phyloP scores from a whole-genome alignment of 2,329 filamentous ascomycete genomes.

The Arthrobotrys sphaeroides region DNA sequence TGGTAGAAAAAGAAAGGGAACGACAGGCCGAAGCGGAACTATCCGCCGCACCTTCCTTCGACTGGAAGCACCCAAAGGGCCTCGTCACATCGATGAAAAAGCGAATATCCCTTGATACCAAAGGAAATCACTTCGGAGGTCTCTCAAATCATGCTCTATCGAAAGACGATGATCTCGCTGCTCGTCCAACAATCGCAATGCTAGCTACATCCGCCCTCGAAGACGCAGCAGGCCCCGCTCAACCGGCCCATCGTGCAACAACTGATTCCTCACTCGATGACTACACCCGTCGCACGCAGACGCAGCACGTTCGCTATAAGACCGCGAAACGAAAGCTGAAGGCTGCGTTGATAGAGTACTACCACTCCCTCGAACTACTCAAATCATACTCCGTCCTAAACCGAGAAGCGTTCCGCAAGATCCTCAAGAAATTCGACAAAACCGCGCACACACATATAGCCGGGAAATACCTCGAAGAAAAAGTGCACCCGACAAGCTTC shows the following conservation, averaged over 20 bases:
- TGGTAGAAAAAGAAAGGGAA: conserved; percentile 73
- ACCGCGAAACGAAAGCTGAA: conserved; percentile 94
- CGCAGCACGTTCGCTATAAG: conserved; percentile 73
- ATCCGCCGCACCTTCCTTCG: conserved; percentile 50
- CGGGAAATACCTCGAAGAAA: conserved; percentile 85
- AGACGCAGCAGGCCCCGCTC: conserved; percentile 53
- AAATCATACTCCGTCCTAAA: conserved; percentile 93
- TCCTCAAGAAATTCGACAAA: conserved; percentile 99
- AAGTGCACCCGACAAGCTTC: conserved; percentile 89
- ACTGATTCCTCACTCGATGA: conserved; percentile 61
- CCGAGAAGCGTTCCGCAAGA: conserved; percentile 91
- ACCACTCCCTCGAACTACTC: conserved; percentile 86
- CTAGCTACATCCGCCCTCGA: conserved; percentile 33
- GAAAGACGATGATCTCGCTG: conserved; percentile 52
- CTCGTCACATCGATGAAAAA: conserved; percentile 57
- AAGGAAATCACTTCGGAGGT: background rate
- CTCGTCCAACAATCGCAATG: conserved; percentile 52
- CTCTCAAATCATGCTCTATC: conserved; percentile 27
- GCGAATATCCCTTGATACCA: conserved; percentile 26
- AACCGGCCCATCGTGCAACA: conserved; percentile 62
- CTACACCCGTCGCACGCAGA: conserved; percentile 64
- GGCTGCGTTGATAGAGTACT: conserved; percentile 88
- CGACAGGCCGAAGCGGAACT: conserved; percentile 61
- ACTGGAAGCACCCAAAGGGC: conserved; percentile 58
- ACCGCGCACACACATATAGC: conserved; percentile 79